Conservation (phyloP, 129 eudicot species). For the Pulicaria dysenterica region DNA sequence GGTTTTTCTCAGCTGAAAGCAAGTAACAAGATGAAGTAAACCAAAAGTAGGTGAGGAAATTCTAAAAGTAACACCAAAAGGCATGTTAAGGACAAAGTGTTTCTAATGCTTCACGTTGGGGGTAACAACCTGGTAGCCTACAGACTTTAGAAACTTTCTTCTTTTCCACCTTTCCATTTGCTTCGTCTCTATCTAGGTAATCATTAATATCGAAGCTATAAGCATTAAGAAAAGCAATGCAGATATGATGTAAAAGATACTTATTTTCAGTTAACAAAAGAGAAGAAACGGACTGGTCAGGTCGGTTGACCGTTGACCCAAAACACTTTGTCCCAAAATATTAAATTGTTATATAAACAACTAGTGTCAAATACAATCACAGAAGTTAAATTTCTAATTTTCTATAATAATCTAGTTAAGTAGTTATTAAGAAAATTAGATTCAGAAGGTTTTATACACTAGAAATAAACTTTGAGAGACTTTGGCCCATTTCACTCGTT, state of each 20-base stretch:
- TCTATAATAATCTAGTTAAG: not conserved
- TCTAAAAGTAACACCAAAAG: constrained; percentile 8
- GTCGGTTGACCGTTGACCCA: not conserved
- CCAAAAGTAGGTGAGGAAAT: constrained; percentile 19
- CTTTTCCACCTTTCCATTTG: constrained; percentile 34
- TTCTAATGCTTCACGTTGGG: constrained; percentile 17
- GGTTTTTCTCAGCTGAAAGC: constrained; percentile 39
- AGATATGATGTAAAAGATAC: constrained; percentile 15
- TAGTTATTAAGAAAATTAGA: not conserved
- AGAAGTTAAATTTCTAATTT: not conserved
- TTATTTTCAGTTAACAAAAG: not conserved
- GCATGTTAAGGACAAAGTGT: constrained; percentile 12
- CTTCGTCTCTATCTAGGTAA: constrained; percentile 35
- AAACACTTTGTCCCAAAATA: not conserved
- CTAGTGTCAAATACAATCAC: not conserved
- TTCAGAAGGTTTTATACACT: not conserved
- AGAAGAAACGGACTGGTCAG: not conserved
- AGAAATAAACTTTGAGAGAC: not conserved
- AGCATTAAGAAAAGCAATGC: constrained; percentile 26
- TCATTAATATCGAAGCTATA: constrained; percentile 38
- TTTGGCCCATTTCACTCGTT: constrained; percentile 2
- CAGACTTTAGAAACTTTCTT: constrained; percentile 36
- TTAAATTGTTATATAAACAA: not conserved
- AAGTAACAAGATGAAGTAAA: constrained; percentile 35
- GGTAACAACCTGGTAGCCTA: constrained; percentile 49